Conservation (phyloP, 1,139 yeast species). For the Debaryomycetaceae sp. region DNA sequence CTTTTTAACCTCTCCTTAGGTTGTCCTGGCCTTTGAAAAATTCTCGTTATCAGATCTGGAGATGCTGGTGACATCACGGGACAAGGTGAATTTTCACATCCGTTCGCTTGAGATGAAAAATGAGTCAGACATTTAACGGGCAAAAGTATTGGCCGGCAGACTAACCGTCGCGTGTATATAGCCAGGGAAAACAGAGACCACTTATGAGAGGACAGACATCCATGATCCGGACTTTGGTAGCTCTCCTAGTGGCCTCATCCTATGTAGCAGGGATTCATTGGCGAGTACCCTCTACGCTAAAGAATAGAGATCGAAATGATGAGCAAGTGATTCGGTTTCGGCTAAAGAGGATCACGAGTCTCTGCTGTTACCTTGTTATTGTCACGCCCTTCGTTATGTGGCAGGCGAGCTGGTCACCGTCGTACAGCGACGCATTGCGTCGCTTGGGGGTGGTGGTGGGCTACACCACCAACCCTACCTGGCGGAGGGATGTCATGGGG, state of each 20-base stretch:
- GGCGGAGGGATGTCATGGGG: background rate
- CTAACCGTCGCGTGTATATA: slow-evolving; percentile 5
- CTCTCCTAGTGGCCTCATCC: slow-evolving; percentile 30
- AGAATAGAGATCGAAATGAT: slow-evolving; percentile 41
- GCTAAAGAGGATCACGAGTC: slow-evolving; percentile 25
- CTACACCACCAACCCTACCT: background rate
- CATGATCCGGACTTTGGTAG: slow-evolving; percentile 5
- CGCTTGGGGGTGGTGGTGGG: background rate
- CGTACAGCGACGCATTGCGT: background rate
- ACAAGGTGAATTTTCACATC: background rate
- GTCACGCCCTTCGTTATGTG: background rate
- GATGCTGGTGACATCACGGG: background rate
- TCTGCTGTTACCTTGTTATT: background rate
- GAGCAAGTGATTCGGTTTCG: slow-evolving; percentile 37
- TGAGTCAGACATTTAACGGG: slow-evolving; percentile 26
- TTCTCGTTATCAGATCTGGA: background rate
- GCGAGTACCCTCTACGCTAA: slow-evolving; percentile 20
- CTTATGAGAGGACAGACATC: background rate
- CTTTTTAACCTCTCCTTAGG: background rate
- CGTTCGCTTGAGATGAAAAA: slow-evolving; percentile 7
- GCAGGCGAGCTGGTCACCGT: background rate
- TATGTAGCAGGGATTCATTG: slow-evolving; percentile 41
- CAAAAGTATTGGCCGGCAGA: slow-evolving; percentile 20
- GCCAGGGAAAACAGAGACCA: background rate
- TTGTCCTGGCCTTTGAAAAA: background rate